Percentiles rank a stretch among this genome's conserved stretches.
Conservation (phyloP, 1,284 basidiomycete species). For the Fomitiporia mediterranea region DNA sequence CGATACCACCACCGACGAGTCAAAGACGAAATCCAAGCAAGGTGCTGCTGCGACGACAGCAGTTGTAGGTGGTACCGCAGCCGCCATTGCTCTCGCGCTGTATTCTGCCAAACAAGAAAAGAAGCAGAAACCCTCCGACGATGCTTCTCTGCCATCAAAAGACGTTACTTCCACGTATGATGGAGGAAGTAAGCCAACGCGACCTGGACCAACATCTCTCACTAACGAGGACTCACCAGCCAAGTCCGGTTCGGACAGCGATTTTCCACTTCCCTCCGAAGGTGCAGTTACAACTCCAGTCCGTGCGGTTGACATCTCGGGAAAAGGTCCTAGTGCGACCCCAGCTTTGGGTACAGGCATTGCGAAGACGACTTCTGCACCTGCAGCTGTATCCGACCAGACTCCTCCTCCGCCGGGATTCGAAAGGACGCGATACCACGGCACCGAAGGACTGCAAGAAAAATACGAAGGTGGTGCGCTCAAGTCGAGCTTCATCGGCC, state of each 20-base stretch:
- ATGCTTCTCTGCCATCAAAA: neutral
- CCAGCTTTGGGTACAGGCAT: neutral
- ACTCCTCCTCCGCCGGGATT: neutral
- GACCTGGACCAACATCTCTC: too few relatives aligned
- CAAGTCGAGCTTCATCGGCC: neutral
- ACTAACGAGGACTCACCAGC: neutral
- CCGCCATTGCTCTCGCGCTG: too few relatives aligned
- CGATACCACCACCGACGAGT: too few relatives aligned
- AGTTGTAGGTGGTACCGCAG: neutral
- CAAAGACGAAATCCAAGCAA: too few relatives aligned
- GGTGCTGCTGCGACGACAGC: too few relatives aligned
- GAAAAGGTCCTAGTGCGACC: neutral
- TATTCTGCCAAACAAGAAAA: neutral
- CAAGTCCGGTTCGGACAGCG: constrained; percentile 5
- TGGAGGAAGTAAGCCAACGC: too few relatives aligned
- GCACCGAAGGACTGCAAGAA: constrained; percentile 8
- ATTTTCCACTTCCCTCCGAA: constrained; percentile 1
- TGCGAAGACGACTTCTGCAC: neutral
- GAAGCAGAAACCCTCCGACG: neutral
- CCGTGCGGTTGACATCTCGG: neutral
- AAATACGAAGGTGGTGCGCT: constrained; percentile 5
- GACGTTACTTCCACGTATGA: too few relatives aligned
- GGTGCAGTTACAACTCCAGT: neutral
- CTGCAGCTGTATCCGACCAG: neutral
- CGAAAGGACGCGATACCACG: constrained; percentile 1